phyloP scores from a whole-genome alignment of 2,329 filamentous ascomycete genomes.

The Alternaria sp. region DNA sequence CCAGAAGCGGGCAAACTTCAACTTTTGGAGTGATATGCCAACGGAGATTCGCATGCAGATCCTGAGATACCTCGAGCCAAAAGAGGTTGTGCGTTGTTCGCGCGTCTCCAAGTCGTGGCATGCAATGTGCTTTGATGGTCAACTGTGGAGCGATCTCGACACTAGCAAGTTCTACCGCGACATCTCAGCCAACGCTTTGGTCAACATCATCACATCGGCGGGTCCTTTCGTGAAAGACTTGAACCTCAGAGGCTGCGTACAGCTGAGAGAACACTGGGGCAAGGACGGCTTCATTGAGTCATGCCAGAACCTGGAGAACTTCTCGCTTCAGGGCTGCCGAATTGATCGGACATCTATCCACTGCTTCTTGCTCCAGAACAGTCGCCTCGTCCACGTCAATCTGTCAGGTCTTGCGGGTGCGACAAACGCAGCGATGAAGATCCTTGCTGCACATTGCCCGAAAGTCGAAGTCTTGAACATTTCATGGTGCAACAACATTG shows the following conservation, averaged over 20 bases:
- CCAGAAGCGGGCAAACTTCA: constrained; percentile 54
- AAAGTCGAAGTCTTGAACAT: constrained; percentile 86
- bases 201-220: constrained; percentile 82
- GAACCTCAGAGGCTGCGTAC: constrained; percentile 89
- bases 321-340: constrained; percentile 86
- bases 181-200: constrained; percentile 82
- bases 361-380: constrained; percentile 79
- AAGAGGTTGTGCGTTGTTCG: constrained; percentile 80
- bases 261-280: constrained; percentile 81
- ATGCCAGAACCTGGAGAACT: constrained; percentile 85
- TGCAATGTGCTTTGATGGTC: constrained; percentile 88
- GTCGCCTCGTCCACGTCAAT: constrained; percentile 81
- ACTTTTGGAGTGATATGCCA: constrained; percentile 83
- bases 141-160: constrained; percentile 87
- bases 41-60: constrained; percentile 81
- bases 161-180: constrained; percentile 83
- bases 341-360: constrained; percentile 81
- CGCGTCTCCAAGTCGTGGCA: constrained; percentile 80
- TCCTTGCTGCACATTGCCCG: constrained; percentile 80
- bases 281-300: constrained; percentile 79
- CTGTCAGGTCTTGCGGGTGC: constrained; percentile 80
- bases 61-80: constrained; percentile 76
- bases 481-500: constrained; percentile 89
- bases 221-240: constrained; percentile 91
- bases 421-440: constrained; percentile 83